A percentile compares a stretch with the other conserved stretches of the same genome.
Conservation (phyloP, 345 rosid species). For the Lenwebbia sp. region DNA sequence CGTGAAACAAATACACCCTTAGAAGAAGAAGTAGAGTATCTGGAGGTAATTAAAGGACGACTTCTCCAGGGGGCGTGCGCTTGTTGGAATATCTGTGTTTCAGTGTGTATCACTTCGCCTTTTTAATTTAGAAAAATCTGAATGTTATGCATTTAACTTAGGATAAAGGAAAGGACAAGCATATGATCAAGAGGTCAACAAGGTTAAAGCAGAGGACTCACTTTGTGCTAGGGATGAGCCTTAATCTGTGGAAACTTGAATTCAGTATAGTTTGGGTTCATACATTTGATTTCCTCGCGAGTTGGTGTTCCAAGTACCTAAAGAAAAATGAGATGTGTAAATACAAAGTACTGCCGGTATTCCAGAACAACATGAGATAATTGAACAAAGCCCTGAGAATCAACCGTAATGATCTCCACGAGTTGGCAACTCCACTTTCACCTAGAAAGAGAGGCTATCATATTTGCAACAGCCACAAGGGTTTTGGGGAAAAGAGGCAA, state of each 20-base stretch:
- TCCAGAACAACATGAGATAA: neutral
- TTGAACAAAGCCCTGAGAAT: neutral
- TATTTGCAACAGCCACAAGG: neutral
- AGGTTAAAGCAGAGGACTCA: neutral
- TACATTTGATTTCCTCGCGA: neutral
- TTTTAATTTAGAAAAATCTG: neutral
- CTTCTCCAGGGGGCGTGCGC: neutral
- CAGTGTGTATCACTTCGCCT: neutral
- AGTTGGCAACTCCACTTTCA: neutral
- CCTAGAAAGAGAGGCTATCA: neutral
- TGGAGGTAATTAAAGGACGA: neutral
- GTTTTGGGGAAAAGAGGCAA: neutral
- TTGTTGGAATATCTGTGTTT: neutral
- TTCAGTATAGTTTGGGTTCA: neutral
- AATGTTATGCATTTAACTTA: neutral
- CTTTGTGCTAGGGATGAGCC: neutral
- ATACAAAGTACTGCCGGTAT: neutral
- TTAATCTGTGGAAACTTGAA: neutral
- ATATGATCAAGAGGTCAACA: neutral
- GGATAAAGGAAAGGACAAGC: neutral
- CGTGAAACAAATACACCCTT: too few species aligned
- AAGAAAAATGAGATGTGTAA: neutral
- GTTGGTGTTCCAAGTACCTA: neutral
- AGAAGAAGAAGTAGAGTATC: neutral
- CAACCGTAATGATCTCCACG: neutral